Evolutionary conservation across 2,329 filamentous ascomycete genomes (phyloP), one percentile per base, ranked within the genome.

Genomic region (Cladophialophora chaetospira): DNA sequence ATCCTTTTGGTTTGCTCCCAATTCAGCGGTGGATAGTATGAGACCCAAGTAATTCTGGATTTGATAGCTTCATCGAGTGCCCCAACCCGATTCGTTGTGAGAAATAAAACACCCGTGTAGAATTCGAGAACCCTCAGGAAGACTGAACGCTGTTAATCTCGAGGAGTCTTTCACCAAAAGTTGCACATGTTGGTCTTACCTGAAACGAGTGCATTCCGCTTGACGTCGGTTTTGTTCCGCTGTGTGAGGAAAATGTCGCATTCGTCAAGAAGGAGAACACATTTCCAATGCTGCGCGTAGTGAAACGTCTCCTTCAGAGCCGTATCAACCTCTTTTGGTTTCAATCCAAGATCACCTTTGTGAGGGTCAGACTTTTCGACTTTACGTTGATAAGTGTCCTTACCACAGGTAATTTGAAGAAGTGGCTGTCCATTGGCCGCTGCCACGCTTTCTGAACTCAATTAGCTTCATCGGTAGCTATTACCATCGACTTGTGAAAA

Each of bases 361-460:
- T n/a, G n/a, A n/a, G n/a, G n/a, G n/a, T n/a, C n/a, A n/a, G n/a
- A n/a, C n/a, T n/a, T n/a, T n/a, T n/a, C n/a, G n/a, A n/a, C n/a
- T n/a, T n/a, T n/a, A n/a, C n/a, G n/a, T n/a, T n/a, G n/a, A n/a
- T n/a, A n/a, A n/a, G n/a, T n/a, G n/a, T n/a, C n/a, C n/a, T n/a
- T n/a, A n/a, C 79, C 78, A 9, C 77, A 80, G 0, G 78, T 81
- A 50, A 82, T 78, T 5, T 73, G 70, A 42, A 79, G 79, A 1
- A 80, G 66, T 0, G 78, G 79, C 65, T 75, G 76, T 36, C 67
- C 55, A 23, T 51, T 35, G 11, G 51, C 38, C 25, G 54, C 47
- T 15, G 64, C 63, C 45, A 63, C 51, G 31, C 51, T 33, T 47
- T 65, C 78, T 2, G n/a, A n/a, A n/a, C n/a, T n/a, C n/a, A n/a